phyloP scores from a whole-genome alignment of 192 early-diverging fungal genomes.

The Mortierella hygrophila region DNA sequence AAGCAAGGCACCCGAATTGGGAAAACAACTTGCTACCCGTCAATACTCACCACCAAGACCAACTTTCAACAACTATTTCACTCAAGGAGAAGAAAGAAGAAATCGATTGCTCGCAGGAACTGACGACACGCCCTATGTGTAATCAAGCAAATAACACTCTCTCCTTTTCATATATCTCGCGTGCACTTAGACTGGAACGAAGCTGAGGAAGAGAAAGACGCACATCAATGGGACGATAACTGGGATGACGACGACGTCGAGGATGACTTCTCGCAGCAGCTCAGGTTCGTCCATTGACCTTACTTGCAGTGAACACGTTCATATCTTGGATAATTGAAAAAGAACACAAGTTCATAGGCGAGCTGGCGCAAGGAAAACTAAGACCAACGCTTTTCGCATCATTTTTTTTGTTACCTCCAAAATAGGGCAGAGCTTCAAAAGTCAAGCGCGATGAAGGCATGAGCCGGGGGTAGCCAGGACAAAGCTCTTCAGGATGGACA shows the following conservation, averaged over 20 bases:
- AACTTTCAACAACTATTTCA: neutral
- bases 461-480: neutral
- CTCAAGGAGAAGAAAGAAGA: neutral
- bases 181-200: conserved; percentile 80
- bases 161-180: neutral
- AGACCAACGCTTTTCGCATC: neutral
- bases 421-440: conserved; percentile 48
- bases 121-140: neutral
- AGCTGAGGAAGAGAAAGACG: conserved; percentile 81
- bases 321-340: neutral
- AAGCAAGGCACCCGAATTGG: too few species aligned
- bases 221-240: conserved; percentile 86
- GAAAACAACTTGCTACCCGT: too few species aligned
- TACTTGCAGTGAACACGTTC: neutral
- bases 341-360: too few species aligned
- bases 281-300: conserved; percentile 58
- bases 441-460: conserved; percentile 40
- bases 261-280: conserved; percentile 93
- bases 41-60: neutral
- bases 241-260: conserved; percentile 94
- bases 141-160: neutral
- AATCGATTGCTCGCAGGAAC: neutral
- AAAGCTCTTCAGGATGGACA: neutral
- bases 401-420: neutral
- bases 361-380: neutral